Evolutionary conservation across 352 stramenopile genomes (phyloP), one percentile per base, ranked within the genome.

Genomic region (Phytopythium ostracodes): DNA sequence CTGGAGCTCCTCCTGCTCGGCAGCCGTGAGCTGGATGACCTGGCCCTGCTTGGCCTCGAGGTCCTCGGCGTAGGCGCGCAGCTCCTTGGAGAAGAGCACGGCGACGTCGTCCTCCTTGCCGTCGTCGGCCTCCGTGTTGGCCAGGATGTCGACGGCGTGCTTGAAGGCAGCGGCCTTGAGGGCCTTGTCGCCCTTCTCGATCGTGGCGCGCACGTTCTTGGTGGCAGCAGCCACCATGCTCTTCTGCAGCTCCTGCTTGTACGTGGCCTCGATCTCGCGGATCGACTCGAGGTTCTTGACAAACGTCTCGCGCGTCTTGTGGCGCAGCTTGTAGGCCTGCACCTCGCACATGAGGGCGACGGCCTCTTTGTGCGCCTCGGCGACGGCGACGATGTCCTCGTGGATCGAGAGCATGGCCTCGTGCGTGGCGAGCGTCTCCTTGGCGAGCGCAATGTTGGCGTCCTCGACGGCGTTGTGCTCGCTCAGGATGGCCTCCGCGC

Each of bases 281-380:
- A 94, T 91, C 56, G 85, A 83, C 71, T 94, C 85, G 62, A 94
- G 74, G 76, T 94, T 94, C 72, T 89, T 90, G 22, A 94, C 72
- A 64, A 92, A 94, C 58, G 83, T 90, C 47, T 92, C 84, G 64
- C 85, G 85, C 56, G 85, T 94, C 82, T 94, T 92, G 83, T 94
- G 85, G 63, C 80, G 81, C 60, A 94, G 71, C 75, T 94, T 94
- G 70, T 84, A 84, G 27, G 80, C 78, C 73, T 94, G 83, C 52
- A 94, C 85, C 67, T 91, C 56, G 81, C 85, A 94, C 83, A 94
- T 84, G 47, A 94, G 76, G 51, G 70, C 78, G 12, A 94, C 70
- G 33, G 83, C 83, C 40, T 91, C 85, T 78, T 92, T 90, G 81
- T 94, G 85, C 61, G 83, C 83, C 55, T 86, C 79, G 24, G 83